Base-by-base conservation (phyloP, 2,329 filamentous ascomycete species). In the Pseudogymnoascus sp. region DNA sequence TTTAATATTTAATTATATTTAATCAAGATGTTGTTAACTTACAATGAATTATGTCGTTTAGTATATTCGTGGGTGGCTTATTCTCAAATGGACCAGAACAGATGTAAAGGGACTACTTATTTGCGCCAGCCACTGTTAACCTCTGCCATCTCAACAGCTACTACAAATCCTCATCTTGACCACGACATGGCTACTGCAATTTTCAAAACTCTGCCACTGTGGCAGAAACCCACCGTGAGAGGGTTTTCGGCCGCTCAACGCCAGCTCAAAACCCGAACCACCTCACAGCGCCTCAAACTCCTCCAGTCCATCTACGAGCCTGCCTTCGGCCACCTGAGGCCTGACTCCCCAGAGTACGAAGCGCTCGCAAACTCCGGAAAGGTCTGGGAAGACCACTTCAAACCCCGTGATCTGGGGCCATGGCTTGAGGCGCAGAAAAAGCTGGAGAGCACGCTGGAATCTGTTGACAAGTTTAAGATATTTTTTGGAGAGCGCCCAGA, bases 311-410 rank as follows among this genome's bases (percentile, higher is more conserved):
- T 53, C 25, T 53, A 53, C 25, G 14, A 53, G 46, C 46, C 46
- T 12, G 14, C 25, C 25, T 53, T 53, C 10, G 8, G 25, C 3
- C 46, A 53, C 10, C 46, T 53, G 3, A 12, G 3, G 7, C 46
- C 25, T 10, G 62, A 62, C 3, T 66, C 65, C 34, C 25, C 62
- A 12, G 67, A 70, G 44, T 68, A 70, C 37, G 46, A 59, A 3
- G 42, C 37, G 14, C 63, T 70, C 6, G 68, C 64, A 60, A 59
- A 44, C 5, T 71, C 70, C 14, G 67, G 69, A 23, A 66, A 50
- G 31, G 60, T 68, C 18, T 70, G 68, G 68, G 68, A 71, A 63
- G 64, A 69, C 25, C 66, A 66, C 46, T 69, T 67, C 60, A 61
- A 64, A 21, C 70, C 68, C 53, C 50, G 37, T 31, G 62, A 68